Evolutionary conservation across 169 alveolate genomes (phyloP), one percentile per base, ranked within the genome.

Genomic region (Cryptosporidium ubiquitum): DNA sequence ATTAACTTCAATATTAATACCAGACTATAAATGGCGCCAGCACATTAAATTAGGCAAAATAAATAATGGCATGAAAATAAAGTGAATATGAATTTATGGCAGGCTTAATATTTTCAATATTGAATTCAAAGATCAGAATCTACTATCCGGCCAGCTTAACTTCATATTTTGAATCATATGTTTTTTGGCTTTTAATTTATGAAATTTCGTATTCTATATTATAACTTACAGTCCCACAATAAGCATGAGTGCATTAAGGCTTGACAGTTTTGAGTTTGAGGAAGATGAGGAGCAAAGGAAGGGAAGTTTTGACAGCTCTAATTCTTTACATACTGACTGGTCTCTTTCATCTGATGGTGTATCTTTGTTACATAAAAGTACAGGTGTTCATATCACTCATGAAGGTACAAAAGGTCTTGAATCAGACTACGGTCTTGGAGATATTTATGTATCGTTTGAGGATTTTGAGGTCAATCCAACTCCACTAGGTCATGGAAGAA

Each of bases 401-500:
- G 89, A 79, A 64, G 89, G 89, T 44, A 79, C 89, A 44, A 79
- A 12, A 44, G 89, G 89, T 31, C 42, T 79, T 9, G 89, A 79
- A 18, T 60, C 89, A 39, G 51, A 64, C 26, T 64, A 79, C 39
- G 89, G 89, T 18, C 58, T 79, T 2, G 89, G 89, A 20, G 89
- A 79, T 31, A 20, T 79, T 33, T 5, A 23, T 14, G 52, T 79
- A 64, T 61, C 69, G 12, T 14, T 64, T 18, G 58, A 42, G 55
- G 89, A 79, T 20, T 79, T 79, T 40, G 89, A 79, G 4, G 52
- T 79, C 6, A 40, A 40, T 26, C 89, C 89, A 79, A 79, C 66
- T 14, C 89, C 89, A 18, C 14, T 79, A 40, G 89, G 89, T 31
- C 89, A 79, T 61, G 89, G 89, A 33, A 79, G 89, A 61, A 79